These are phyloP conservation scores for Pythium phragmiticola DNA, from an alignment of 352 stramenopile genomes.

Conservation along the genomic window DNA sequence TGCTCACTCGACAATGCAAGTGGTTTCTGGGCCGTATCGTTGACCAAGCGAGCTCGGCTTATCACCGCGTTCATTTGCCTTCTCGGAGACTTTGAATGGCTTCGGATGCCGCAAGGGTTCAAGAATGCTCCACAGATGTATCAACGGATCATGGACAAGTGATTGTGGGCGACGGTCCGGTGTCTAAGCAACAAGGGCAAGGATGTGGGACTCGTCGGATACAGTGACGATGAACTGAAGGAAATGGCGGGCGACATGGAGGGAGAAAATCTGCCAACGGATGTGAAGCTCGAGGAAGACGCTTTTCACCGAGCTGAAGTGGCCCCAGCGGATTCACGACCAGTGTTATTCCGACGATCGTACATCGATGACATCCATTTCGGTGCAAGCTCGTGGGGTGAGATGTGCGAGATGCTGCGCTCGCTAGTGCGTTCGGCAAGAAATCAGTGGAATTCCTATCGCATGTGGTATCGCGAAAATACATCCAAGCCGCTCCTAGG, in stretches of 20 bases:
- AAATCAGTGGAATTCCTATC: constrained; percentile 19
- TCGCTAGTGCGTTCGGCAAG: constrained; percentile 3
- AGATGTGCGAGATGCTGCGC: constrained; percentile 11
- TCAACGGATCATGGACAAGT: constrained; percentile 24
- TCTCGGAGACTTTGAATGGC: constrained; percentile 25
- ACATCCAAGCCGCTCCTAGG: background rate
- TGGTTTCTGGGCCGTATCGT: constrained; percentile 17
- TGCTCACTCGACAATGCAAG: constrained; percentile 21
- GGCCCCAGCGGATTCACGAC: background rate
- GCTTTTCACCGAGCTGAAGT: background rate
- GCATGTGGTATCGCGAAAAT: background rate
- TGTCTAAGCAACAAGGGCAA: background rate
- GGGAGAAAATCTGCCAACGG: background rate
- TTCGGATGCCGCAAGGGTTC: constrained; percentile 21
- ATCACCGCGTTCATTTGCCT: constrained; percentile 24
- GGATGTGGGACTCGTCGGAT: constrained; percentile 2
- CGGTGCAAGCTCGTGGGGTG: constrained; percentile 9
- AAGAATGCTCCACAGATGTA: constrained; percentile 30
- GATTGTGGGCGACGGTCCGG: constrained; percentile 4
- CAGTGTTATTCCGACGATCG: constrained; percentile 13
- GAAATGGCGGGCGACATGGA: background rate
- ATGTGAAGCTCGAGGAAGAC: constrained; percentile 5
- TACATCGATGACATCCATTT: constrained; percentile 36
- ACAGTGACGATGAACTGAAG: background rate
- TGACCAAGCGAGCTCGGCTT: background rate